Conservation (phyloP, 75 land plant species). For the Picea glauca region DNA sequence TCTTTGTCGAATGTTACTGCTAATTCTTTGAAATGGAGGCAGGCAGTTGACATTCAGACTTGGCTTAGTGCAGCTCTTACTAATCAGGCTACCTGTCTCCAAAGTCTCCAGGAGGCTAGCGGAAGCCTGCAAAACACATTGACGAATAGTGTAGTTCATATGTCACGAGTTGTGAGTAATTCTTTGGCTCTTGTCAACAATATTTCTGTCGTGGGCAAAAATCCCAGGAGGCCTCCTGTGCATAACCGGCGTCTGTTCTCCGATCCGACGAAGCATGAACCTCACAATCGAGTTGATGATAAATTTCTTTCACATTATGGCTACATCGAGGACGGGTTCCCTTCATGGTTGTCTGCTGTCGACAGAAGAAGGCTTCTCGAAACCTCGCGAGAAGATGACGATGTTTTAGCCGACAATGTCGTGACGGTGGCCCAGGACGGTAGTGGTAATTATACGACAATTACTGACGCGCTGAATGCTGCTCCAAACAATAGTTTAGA, state of each 20-base stretch:
- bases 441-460: constrained; percentile 15
- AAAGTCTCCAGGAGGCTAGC: neutral
- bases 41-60: neutral
- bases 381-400: neutral
- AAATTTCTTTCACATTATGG: neutral
- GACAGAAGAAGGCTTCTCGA: neutral
- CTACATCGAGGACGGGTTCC: neutral
- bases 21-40: neutral
- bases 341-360: neutral
- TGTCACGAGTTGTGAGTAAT: neutral
- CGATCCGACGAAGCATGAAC: neutral
- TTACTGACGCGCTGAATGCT: constrained; percentile 13
- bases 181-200: neutral
- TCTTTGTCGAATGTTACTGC: neutral
- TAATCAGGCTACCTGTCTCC: neutral
- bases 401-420: neutral
- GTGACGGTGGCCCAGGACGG: constrained; percentile 5
- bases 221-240: neutral
- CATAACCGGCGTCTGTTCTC: neutral
- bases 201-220: neutral
- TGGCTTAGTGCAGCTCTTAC: neutral
- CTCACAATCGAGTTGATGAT: too few relatives aligned
- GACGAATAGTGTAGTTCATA: neutral
- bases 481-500: constrained; percentile 9
- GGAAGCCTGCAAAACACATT: neutral